These are phyloP conservation scores for Huntiella savannae DNA, from an alignment of 2,329 filamentous ascomycete genomes.

Conservation along the genomic window DNA sequence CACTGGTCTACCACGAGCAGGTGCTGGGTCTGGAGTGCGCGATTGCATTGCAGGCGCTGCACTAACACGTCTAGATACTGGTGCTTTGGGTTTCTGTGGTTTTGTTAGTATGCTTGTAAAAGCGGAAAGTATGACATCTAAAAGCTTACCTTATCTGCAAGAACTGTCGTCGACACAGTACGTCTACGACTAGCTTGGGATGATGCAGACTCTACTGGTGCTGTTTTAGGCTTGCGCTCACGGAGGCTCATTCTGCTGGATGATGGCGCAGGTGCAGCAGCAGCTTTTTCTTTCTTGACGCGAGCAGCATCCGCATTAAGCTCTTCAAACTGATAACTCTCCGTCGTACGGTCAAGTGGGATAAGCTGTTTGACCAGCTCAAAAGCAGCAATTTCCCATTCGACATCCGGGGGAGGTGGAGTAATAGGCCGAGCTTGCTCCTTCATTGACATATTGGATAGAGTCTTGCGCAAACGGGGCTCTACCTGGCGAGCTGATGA, in stretches of 20 bases:
- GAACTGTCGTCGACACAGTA: constrained; percentile 27
- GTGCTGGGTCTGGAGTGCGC: constrained; percentile 1
- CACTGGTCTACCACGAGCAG: not conserved
- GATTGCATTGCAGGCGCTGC: constrained; percentile 22
- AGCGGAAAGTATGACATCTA: not conserved
- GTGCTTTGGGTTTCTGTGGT: not conserved
- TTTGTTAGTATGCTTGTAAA: not conserved
- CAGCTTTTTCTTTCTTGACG: constrained; percentile 41
- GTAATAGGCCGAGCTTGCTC: constrained; percentile 30
- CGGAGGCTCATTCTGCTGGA: constrained; percentile 50
- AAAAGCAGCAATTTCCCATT: constrained; percentile 68
- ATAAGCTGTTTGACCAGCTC: constrained; percentile 71
- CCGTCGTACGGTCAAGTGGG: constrained; percentile 53
- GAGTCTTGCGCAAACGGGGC: constrained; percentile 43
- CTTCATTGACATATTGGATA: constrained; percentile 25
- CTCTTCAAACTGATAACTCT: constrained; percentile 61
- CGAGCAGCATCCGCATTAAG: constrained; percentile 50
- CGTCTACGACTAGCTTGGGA: constrained; percentile 32
- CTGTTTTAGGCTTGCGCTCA: constrained; percentile 42
- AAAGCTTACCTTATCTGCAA: constrained; percentile 23
- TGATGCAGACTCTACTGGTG: constrained; percentile 27
- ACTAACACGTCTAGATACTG: constrained; percentile 26
- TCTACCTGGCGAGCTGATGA: constrained; percentile 65
- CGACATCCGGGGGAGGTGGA: constrained; percentile 60
- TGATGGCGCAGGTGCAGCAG: constrained; percentile 16